Evolutionary conservation across 2,329 filamentous ascomycete genomes (phyloP).

Genomic region (Beauveria sp.): DNA sequence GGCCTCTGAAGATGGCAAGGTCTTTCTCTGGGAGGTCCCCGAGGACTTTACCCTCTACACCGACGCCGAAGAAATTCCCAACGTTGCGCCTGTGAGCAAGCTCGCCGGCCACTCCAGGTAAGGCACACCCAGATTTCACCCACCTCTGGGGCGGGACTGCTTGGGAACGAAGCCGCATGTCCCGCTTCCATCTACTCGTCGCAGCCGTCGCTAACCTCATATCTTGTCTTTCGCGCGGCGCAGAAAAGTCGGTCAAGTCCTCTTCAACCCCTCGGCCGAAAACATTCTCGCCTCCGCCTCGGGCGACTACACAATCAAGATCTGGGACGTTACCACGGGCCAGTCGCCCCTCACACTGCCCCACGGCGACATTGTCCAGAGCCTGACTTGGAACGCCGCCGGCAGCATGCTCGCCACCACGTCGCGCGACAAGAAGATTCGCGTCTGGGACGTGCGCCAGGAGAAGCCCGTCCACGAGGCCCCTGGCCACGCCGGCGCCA

Average conservation of each 20-base stretch:
- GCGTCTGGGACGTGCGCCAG: slow-evolving; percentile 95
- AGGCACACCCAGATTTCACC: background rate
- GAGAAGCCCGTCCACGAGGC: slow-evolving; percentile 80
- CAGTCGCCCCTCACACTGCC: slow-evolving; percentile 68
- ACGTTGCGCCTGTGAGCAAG: slow-evolving; percentile 75
- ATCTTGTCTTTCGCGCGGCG: background rate
- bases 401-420: slow-evolving; percentile 85
- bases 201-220: slow-evolving; percentile 17
- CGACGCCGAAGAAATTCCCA: slow-evolving; percentile 74
- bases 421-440: slow-evolving; percentile 94
- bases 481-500: slow-evolving; percentile 81
- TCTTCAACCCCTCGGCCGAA: slow-evolving; percentile 94
- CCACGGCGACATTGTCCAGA: slow-evolving; percentile 89
- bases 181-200: background rate
- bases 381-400: slow-evolving; percentile 88
- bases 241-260: slow-evolving; percentile 94
- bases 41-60: slow-evolving; percentile 76
- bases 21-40: slow-evolving; percentile 94
- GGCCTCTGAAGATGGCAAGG: slow-evolving; percentile 92
- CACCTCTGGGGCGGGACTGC: background rate
- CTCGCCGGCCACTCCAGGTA: slow-evolving; percentile 82
- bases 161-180: background rate
- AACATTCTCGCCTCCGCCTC: slow-evolving; percentile 93
- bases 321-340: slow-evolving; percentile 87
- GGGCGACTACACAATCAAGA: slow-evolving; percentile 87